phyloP scores from a whole-genome alignment of 2,329 filamentous ascomycete genomes.

The Botryotinia calthae region DNA sequence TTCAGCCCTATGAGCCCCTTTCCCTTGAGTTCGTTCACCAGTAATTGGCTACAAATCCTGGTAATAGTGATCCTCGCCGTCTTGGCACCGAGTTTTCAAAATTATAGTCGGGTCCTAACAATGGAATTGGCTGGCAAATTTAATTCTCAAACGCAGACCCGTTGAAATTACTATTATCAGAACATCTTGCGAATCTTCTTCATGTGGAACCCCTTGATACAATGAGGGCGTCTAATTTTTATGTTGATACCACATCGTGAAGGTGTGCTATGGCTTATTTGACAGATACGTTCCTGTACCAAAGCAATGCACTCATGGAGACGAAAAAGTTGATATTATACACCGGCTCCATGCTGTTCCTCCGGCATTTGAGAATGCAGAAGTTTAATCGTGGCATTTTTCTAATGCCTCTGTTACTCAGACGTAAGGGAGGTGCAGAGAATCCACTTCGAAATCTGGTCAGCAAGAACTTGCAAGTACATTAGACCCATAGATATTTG shows the following conservation, averaged over 20 bases:
- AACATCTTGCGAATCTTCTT: constrained; percentile 1
- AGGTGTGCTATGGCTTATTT: background rate
- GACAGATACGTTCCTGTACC: background rate
- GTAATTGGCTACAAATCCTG: background rate
- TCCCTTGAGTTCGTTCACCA: background rate
- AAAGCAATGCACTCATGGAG: background rate
- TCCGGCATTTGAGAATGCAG: constrained; percentile 12
- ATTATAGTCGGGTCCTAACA: background rate
- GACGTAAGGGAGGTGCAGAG: background rate
- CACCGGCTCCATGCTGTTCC: constrained; percentile 8
- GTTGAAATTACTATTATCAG: constrained; percentile 14
- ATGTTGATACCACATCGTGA: background rate
- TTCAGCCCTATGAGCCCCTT: constrained; percentile 21
- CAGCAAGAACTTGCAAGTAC: background rate
- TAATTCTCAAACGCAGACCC: constrained; percentile 10
- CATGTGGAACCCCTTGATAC: background rate
- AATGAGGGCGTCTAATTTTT: background rate
- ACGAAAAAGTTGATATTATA: background rate
- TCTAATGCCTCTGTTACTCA: constrained; percentile 1
- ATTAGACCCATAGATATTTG: background rate
- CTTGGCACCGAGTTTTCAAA: background rate
- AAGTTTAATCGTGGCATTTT: background rate
- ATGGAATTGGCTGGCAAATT: constrained; percentile 12
- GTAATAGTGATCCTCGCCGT: constrained; percentile 1
- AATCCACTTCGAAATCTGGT: background rate